phyloP scores from a whole-genome alignment of 2,329 filamentous ascomycete species.

The Phaeophleospora eucalypticola region DNA sequence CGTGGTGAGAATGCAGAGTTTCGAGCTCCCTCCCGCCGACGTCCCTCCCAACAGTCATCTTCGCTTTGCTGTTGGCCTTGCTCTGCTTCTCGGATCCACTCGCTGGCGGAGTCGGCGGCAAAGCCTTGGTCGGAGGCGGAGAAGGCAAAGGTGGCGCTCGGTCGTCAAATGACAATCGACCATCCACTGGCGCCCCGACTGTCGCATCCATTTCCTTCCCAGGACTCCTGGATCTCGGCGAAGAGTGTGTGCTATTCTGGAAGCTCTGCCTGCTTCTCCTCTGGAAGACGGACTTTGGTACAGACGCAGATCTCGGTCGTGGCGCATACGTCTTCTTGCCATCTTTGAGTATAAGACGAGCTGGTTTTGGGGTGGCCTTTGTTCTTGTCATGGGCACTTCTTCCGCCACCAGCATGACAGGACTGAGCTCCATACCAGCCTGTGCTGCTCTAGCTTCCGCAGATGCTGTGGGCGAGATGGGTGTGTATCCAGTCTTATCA shows the following conservation, averaged over 20 bases:
- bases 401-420: constrained; percentile 35
- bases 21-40: constrained; percentile 24
- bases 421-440: constrained; percentile 23
- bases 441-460: constrained; percentile 11
- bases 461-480: constrained; percentile 23
- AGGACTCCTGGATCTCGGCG: constrained; percentile 14
- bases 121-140: constrained; percentile 30
- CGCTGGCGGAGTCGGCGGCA: constrained; percentile 34
- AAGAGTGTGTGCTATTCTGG: constrained; percentile 14
- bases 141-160: constrained; percentile 30
- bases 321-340: constrained; percentile 28
- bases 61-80: constrained; percentile 13
- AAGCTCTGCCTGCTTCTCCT: constrained; percentile 20
- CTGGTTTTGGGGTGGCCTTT: constrained; percentile 24
- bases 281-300: constrained; percentile 22
- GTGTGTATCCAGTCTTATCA: constrained; percentile 24
- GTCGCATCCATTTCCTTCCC: neutral
- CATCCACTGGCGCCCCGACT: too few species aligned
- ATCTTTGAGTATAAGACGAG: constrained; percentile 28
- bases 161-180: too few species aligned
- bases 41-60: neutral
- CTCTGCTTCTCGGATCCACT: constrained; percentile 27
- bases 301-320: constrained; percentile 30
- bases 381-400: constrained; percentile 29
- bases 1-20: constrained; percentile 20